These are phyloP conservation scores for Penicillium sp. DNA, from an alignment of 2,329 filamentous ascomycete species.

Conservation along the genomic window DNA sequence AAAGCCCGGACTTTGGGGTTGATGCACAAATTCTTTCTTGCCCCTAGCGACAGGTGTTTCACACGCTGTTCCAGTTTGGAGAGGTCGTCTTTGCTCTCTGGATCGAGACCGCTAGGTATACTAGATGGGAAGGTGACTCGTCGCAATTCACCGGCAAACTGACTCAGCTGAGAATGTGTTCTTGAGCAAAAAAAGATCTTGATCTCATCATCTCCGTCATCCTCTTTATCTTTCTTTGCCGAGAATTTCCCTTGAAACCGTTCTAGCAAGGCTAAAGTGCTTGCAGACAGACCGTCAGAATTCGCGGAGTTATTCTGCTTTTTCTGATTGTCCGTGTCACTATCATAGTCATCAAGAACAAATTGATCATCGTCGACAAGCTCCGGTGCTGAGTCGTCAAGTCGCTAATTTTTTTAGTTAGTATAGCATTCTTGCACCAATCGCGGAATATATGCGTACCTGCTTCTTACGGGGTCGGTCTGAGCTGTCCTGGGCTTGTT, in stretches of 20 bases:
- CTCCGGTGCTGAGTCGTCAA: conserved; percentile 18
- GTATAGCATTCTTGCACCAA: not conserved
- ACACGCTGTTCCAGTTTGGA: conserved; percentile 56
- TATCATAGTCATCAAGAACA: conserved; percentile 71
- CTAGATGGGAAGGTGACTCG: conserved; percentile 75
- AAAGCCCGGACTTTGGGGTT: conserved; percentile 76
- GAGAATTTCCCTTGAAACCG: conserved; percentile 54
- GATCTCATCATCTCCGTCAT: conserved; percentile 58
- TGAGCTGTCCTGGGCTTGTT: conserved; percentile 50
- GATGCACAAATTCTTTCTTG: conserved; percentile 84
- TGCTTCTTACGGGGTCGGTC: conserved; percentile 49
- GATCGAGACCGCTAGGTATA: conserved; percentile 49
- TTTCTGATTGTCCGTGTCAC: conserved; percentile 53
- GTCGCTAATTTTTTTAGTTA: conserved; percentile 26
- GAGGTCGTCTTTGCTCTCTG: conserved; percentile 19
- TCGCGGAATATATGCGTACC: conserved; percentile 25
- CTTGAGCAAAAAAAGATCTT: conserved; percentile 93
- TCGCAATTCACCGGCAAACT: conserved; percentile 80
- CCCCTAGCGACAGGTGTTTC: conserved; percentile 80
- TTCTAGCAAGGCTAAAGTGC: conserved; percentile 71
- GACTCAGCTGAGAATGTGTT: conserved; percentile 86
- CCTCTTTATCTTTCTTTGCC: conserved; percentile 43
- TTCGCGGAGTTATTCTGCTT: conserved; percentile 31
- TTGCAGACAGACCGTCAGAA: conserved; percentile 61
- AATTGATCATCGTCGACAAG: conserved; percentile 60